These are phyloP conservation scores for Penicillium sumatraense DNA, from an alignment of 2,329 filamentous ascomycete species.

Conservation along the genomic window DNA sequence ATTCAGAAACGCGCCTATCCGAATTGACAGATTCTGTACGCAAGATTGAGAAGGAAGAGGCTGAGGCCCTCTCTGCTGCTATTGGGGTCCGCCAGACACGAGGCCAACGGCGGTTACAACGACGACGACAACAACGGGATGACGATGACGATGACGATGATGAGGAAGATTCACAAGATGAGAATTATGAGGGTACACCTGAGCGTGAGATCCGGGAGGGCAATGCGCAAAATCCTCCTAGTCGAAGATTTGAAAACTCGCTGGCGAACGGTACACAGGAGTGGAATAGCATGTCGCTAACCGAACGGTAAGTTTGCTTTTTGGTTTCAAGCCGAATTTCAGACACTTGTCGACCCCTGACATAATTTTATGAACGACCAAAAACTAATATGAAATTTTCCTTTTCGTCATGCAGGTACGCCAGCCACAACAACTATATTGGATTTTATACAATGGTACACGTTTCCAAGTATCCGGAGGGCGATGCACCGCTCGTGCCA, in stretches of 20 bases:
- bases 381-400: background rate
- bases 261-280: conserved; percentile 36
- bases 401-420: conserved; percentile 50
- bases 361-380: background rate
- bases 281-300: conserved; percentile 47
- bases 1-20: conserved; percentile 56
- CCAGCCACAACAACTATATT: conserved; percentile 63
- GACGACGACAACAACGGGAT: conserved; percentile 33
- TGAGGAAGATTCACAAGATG: conserved; percentile 46
- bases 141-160: conserved; percentile 42
- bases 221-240: conserved; percentile 34
- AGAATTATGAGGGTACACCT: conserved; percentile 43
- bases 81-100: conserved; percentile 38
- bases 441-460: conserved; percentile 66
- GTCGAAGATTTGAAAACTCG: conserved; percentile 41
- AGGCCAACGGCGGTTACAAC: conserved; percentile 18
- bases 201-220: conserved; percentile 43
- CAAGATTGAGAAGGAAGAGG: conserved; percentile 47
- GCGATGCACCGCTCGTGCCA: conserved; percentile 58
- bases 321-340: conserved; percentile 20
- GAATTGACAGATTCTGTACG: conserved; percentile 50
- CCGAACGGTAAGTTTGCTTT: conserved; percentile 40
- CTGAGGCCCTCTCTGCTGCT: conserved; percentile 34
- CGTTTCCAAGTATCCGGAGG: conserved; percentile 61
- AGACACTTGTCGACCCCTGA: conserved; percentile 8